These are phyloP conservation scores for Heterococcus sp. DNA, from an alignment of 108 stramenopile species.

Conservation along the genomic window DNA sequence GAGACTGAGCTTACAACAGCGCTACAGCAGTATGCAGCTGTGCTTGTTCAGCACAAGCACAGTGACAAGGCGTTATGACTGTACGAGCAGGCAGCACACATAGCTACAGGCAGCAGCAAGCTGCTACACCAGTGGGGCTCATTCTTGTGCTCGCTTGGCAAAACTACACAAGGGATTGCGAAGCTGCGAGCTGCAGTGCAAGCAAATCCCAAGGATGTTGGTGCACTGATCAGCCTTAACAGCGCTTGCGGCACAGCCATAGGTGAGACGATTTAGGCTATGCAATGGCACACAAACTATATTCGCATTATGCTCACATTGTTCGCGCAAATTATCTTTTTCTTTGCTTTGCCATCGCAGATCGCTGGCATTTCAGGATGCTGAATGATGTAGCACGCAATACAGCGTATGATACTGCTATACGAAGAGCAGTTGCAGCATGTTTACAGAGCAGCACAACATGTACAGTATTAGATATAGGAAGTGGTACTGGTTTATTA, in stretches of 20 bases:
- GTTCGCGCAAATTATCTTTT: neutral
- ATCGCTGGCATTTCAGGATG: constrained; percentile 56
- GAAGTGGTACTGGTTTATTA: constrained; percentile 47
- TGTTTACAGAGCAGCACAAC: neutral
- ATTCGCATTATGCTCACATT: neutral
- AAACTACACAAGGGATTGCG: neutral
- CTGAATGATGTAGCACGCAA: constrained; percentile 47
- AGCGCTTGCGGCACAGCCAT: neutral
- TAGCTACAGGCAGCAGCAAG: neutral
- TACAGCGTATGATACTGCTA: constrained; percentile 28
- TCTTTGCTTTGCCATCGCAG: neutral
- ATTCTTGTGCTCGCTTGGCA: neutral
- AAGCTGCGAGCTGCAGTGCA: neutral
- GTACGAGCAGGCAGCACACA: neutral
- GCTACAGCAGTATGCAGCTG: neutral
- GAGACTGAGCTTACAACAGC: neutral
- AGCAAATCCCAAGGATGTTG: neutral
- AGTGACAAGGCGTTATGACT: neutral
- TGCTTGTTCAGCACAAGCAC: neutral
- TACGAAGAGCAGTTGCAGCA: neutral
- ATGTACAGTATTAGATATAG: constrained; percentile 50
- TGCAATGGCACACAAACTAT: neutral
- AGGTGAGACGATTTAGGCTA: neutral
- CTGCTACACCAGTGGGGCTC: neutral
- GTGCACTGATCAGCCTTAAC: neutral